phyloP scores from a whole-genome alignment of 768 basidiomycete genomes.

The Clitopilus passeckerianus region DNA sequence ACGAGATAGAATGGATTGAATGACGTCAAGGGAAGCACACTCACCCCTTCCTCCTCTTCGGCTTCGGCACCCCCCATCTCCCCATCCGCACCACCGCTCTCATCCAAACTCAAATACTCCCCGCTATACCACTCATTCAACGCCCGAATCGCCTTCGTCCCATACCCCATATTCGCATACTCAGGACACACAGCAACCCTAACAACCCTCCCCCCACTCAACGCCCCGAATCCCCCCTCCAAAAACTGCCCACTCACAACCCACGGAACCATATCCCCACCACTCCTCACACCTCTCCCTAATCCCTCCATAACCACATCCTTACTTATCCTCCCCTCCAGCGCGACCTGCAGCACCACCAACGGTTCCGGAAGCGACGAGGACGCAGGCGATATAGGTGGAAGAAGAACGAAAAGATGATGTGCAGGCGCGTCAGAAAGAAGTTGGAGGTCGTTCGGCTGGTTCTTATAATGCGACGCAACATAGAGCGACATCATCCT shows the following conservation, averaged over 20 bases:
- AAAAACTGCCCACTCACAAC: constrained; percentile 92
- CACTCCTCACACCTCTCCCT: constrained; percentile 75
- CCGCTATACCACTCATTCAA: constrained; percentile 91
- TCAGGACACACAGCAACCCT: constrained; percentile 95
- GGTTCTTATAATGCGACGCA: constrained; percentile 98
- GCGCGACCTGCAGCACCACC: constrained; percentile 91
- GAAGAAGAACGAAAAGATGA: constrained; percentile 92
- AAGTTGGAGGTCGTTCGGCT: constrained; percentile 97
- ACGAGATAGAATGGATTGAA: too few species aligned
- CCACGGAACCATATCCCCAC: constrained; percentile 99
- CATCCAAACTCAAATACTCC: constrained; percentile 80
- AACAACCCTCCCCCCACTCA: constrained; percentile 90
- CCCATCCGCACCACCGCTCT: too few species aligned
- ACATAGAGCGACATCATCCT: constrained; percentile 99
- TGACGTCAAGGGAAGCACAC: background rate
- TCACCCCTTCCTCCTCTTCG: background rate
- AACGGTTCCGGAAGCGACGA: constrained; percentile 91
- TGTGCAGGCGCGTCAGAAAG: constrained; percentile 97
- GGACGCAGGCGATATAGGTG: constrained; percentile 88
- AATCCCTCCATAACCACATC: constrained; percentile 83
- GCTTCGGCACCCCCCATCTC: background rate
- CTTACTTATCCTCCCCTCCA: constrained; percentile 91
- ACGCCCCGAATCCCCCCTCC: constrained; percentile 86
- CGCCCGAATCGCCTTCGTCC: constrained; percentile 79
- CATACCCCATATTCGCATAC: constrained; percentile 96